Conservation (phyloP, 192 early-diverging fungal species). For the Neocallimastix lanati region DNA sequence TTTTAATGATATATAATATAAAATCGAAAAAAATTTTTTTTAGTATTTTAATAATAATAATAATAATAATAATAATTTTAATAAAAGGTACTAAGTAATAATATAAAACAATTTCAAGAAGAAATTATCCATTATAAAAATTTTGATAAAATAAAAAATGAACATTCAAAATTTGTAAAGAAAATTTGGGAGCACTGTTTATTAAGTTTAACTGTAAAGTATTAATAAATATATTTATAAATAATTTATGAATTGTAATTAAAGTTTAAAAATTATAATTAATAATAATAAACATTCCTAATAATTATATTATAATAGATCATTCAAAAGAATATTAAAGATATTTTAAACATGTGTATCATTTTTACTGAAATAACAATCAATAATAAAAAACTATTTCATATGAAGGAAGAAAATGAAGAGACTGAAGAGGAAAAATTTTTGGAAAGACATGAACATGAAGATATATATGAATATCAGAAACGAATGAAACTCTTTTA, state of each 20-base stretch:
- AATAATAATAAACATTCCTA: no score
- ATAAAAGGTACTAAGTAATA: not conserved
- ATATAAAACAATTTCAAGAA: not conserved
- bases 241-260: no score
- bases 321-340: not conserved
- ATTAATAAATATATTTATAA: no score
- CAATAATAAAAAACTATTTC: not conserved
- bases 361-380: not conserved
- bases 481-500: not conserved
- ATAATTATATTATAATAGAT: no score
- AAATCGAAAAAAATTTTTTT: no score
- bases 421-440: not conserved
- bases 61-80: no score
- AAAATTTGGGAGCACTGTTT: not conserved
- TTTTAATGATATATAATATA: no score
- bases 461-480: not conserved
- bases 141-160: not conserved
- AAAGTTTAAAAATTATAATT: no score
- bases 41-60: no score
- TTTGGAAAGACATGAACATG: not conserved
- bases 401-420: not conserved
- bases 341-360: not conserved
- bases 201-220: not conserved
- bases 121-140: not conserved
- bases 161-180: not conserved